Conservation (phyloP, 768 basidiomycete species). For the Russula griseocarnosa region DNA sequence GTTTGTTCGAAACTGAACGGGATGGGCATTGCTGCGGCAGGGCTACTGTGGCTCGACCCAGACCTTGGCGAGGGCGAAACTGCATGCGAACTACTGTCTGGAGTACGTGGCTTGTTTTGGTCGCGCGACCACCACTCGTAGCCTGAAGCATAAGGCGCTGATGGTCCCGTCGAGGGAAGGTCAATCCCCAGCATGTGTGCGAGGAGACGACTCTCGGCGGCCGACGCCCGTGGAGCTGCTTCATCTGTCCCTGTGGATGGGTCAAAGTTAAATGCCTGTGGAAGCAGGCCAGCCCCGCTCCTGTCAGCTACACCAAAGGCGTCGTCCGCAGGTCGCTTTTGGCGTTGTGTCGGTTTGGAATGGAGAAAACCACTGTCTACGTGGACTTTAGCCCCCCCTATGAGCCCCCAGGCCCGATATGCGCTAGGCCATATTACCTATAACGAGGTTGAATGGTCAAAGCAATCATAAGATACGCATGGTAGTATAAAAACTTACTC, state of each 20-base stretch:
- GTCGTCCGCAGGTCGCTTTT: slow-evolving; percentile 26
- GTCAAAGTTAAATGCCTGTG: slow-evolving; percentile 1
- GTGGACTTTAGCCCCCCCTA: slow-evolving; percentile 27
- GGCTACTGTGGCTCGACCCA: slow-evolving; percentile 25
- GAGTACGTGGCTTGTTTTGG: slow-evolving; percentile 11
- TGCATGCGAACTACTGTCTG: slow-evolving; percentile 12
- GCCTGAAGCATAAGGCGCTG: slow-evolving; percentile 19
- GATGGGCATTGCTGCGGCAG: slow-evolving; percentile 25
- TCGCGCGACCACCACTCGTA: slow-evolving; percentile 29
- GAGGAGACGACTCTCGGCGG: slow-evolving; percentile 23
- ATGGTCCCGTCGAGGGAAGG: slow-evolving; percentile 17
- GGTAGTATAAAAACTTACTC: slow-evolving; percentile 43
- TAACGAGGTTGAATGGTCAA: slow-evolving; percentile 53
- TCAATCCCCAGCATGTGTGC: slow-evolving; percentile 29
- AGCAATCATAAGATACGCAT: slow-evolving; percentile 47
- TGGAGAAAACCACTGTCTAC: slow-evolving; percentile 24
- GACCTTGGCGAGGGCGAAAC: slow-evolving; percentile 25
- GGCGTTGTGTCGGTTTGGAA: slow-evolving; percentile 10
- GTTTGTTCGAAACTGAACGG: slow-evolving; percentile 29
- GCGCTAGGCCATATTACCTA: slow-evolving; percentile 44
- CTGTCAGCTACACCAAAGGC: slow-evolving; percentile 21
- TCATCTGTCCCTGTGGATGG: neutral
- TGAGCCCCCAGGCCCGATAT: slow-evolving; percentile 26
- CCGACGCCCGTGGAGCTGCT: slow-evolving; percentile 2
- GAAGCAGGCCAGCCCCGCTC: neutral